Conservation (phyloP, 2,329 filamentous ascomycete species). For the Colletotrichum tanaceti region DNA sequence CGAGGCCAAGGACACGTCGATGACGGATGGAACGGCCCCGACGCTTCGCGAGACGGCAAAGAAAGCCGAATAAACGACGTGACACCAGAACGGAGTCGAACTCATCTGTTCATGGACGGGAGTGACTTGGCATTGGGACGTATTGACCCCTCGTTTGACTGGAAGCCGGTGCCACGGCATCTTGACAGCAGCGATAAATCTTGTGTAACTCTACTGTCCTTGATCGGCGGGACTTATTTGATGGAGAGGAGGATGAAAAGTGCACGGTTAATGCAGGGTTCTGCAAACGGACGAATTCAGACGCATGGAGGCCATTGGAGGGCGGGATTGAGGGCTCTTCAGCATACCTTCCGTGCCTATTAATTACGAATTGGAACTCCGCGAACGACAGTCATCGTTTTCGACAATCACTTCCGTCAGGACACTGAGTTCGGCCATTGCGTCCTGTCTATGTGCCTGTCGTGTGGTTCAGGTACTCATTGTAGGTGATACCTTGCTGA, state of each 20-base stretch:
- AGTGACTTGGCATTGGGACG: constrained; percentile 1
- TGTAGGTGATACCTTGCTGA: neutral
- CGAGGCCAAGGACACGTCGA: constrained; percentile 66
- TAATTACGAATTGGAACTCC: neutral
- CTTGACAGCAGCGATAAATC: constrained; percentile 26
- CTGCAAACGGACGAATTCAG: no score
- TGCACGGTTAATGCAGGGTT: neutral
- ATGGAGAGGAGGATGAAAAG: neutral
- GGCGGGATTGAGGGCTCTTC: neutral
- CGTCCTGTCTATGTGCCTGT: neutral
- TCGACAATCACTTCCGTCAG: neutral
- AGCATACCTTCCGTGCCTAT: neutral
- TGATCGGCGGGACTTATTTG: neutral
- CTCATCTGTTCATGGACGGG: neutral
- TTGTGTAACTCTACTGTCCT: neutral
- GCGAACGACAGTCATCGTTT: neutral
- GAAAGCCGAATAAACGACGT: constrained; percentile 56
- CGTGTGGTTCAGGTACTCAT: neutral
- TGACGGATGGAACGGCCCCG: constrained; percentile 64
- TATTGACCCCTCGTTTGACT: constrained; percentile 12
- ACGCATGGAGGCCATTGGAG: no score
- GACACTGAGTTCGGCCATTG: neutral
- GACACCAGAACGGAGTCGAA: neutral
- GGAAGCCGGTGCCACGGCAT: constrained; percentile 29
- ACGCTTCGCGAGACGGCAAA: constrained; percentile 61